Evolutionary conservation across 495 filamentous ascomycete genomes (phyloP), one percentile per base, ranked within the genome.

Genomic region (Aspergillus kassunensis): DNA sequence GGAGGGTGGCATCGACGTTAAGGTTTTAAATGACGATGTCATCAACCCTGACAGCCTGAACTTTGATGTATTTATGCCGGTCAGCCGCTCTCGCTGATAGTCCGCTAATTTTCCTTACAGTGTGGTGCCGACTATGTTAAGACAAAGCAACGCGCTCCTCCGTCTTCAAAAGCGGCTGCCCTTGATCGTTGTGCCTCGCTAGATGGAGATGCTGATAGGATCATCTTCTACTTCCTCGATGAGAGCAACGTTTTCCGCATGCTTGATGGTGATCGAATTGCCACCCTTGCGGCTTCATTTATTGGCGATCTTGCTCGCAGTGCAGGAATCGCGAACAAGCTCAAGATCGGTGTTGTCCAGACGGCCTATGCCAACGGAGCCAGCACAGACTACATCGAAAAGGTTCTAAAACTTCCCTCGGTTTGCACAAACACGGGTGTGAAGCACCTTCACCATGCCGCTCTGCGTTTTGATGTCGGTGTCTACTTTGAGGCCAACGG

Each of bases 401-500:
- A 93, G 62, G 85, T 87, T 51, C 81, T 98, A 21, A 89, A 90
- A 59, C 83, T 98, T 20, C 90, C 90, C 16, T 89, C 93, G 18
- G 82, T 92, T 48, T 97, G 89, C 79, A 97, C 93, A 11, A 82
- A 89, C 36, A 98, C 93, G 2, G 93, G 93, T 61, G 95, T 98
- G 37, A 98, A 98, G 76, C 85, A 95, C 65, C 86, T 98, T 34
- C 93, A 98, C 71, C 95, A 97, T 63, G 93, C 89, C 13, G 93
- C 93, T 24, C 80, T 87, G 47, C 86, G 85, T 19, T 95, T 90
- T 59, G 95, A 97, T 62, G 84, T 96, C 44, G 93, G 93, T 35
- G 90, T 97, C 46, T 98, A 98, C 71, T 98, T 98, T 61, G 93
- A 98, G 71, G 93, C 93, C 43, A 98, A 98, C 62, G 93, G 93